phyloP scores from a whole-genome alignment of 169 alveolate species.

The Cryptosporidium tyzzeri region DNA sequence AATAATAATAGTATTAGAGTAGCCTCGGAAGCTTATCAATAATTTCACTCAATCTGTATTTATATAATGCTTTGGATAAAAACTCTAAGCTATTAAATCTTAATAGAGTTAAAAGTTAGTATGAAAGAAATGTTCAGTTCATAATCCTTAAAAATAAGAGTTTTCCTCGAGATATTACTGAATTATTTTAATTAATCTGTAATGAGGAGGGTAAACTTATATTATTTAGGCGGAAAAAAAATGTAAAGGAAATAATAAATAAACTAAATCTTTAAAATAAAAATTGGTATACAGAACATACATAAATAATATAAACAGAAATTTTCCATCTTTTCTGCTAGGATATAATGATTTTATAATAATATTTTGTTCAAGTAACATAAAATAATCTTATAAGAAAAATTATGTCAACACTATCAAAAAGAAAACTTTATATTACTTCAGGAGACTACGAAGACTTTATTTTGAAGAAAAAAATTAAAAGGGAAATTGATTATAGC shows the following conservation, averaged over 20 bases:
- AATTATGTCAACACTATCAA: constrained; percentile 4
- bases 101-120: neutral
- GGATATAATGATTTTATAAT: neutral
- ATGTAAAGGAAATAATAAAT: neutral
- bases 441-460: constrained; percentile 43
- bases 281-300: neutral
- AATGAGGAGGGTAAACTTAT: constrained; percentile 1
- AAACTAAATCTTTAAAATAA: neutral
- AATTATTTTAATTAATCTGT: neutral
- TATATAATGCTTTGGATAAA: neutral
- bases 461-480: constrained; percentile 2
- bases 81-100: neutral
- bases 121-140: neutral
- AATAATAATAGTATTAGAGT: neutral
- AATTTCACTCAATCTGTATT: neutral
- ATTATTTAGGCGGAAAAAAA: constrained; percentile 7
- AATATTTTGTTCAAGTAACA: neutral
- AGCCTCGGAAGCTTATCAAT: neutral
- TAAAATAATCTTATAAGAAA: neutral
- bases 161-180: neutral
- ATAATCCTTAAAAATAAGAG: neutral
- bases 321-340: neutral
- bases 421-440: constrained; percentile 60
- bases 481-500: neutral
- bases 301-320: neutral